phyloP scores from a whole-genome alignment of 2,329 filamentous ascomycete genomes.

The Ascochyta viciae-villosae region DNA sequence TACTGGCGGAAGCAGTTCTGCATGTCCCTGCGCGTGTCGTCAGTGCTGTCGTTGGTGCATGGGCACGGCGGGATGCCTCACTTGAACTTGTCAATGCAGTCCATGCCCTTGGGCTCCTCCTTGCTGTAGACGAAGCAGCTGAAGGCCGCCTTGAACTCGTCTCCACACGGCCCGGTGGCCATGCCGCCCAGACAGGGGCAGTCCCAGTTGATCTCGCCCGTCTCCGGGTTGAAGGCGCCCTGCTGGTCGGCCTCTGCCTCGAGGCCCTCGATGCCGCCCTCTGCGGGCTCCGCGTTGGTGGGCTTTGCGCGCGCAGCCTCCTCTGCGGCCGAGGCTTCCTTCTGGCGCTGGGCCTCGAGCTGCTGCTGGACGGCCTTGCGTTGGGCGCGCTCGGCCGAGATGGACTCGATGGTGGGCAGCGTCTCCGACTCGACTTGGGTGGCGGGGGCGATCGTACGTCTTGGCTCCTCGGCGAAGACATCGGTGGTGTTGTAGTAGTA shows the following conservation, averaged over 20 bases:
- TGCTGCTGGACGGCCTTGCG: constrained; percentile 41
- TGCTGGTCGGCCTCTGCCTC: constrained; percentile 85
- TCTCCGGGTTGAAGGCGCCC: constrained; percentile 97
- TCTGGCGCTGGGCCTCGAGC: constrained; percentile 36
- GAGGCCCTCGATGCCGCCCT: constrained; percentile 61
- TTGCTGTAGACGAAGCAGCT: constrained; percentile 97
- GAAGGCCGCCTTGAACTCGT: constrained; percentile 93
- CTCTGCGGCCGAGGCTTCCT: constrained; percentile 18
- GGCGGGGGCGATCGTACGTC: constrained; percentile 64
- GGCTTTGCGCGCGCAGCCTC: constrained; percentile 21
- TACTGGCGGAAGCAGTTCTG: constrained; percentile 95
- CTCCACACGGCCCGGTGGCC: constrained; percentile 93
- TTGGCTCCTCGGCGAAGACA: constrained; percentile 82
- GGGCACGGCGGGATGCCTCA: constrained; percentile 47
- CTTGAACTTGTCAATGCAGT: constrained; percentile 98
- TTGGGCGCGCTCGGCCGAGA: constrained; percentile 52
- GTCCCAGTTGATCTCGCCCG: constrained; percentile 99
- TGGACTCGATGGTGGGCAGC: constrained; percentile 54
- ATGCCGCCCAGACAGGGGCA: constrained; percentile 97
- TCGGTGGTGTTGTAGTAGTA: constrained; percentile 96
- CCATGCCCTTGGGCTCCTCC: constrained; percentile 96
- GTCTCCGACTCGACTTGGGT: constrained; percentile 51
- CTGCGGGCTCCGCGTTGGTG: constrained; percentile 16
- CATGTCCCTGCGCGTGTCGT: constrained; percentile 72
- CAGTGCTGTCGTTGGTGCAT: too few species aligned